These are phyloP conservation scores for Starmera quercuum DNA, from an alignment of 805 yeast genomes.

Conservation along the genomic window DNA sequence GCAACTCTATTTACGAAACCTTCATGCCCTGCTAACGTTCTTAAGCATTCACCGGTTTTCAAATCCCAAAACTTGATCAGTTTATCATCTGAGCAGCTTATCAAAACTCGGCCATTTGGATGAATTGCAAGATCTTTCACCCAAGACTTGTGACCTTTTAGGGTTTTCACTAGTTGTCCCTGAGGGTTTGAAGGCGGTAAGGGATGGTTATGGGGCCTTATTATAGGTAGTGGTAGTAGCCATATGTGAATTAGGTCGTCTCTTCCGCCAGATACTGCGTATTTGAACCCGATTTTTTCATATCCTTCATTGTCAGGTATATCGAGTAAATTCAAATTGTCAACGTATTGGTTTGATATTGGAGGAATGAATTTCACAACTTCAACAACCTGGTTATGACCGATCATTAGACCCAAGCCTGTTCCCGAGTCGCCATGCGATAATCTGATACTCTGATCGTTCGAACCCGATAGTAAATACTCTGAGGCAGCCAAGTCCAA, in stretches of 20 bases:
- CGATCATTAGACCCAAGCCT: conserved; percentile 58
- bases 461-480: conserved; percentile 64
- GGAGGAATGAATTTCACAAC: conserved; percentile 59
- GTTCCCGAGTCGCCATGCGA: conserved; percentile 61
- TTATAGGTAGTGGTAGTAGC: conserved; percentile 62
- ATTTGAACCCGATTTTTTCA: conserved; percentile 48
- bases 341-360: conserved; percentile 38
- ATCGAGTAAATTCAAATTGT: conserved; percentile 28
- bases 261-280: conserved; percentile 72
- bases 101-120: conserved; percentile 64
- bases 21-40: conserved; percentile 55
- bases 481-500: conserved; percentile 49
- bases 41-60: conserved; percentile 36
- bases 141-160: conserved; percentile 84
- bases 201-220: conserved; percentile 48
- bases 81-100: conserved; percentile 76
- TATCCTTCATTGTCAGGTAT: conserved; percentile 20
- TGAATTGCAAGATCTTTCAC: conserved; percentile 62
- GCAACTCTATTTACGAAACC: conserved; percentile 64
- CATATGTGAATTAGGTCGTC: conserved; percentile 71
- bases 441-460: conserved; percentile 67
- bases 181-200: conserved; percentile 53
- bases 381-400: conserved; percentile 83
- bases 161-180: conserved; percentile 48
- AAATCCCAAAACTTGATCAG: conserved; percentile 75